Evolutionary conservation across 2,329 filamentous ascomycete species (phyloP), one percentile per base, ranked within the genome.

Genomic region (Lachnellula hyalina): DNA sequence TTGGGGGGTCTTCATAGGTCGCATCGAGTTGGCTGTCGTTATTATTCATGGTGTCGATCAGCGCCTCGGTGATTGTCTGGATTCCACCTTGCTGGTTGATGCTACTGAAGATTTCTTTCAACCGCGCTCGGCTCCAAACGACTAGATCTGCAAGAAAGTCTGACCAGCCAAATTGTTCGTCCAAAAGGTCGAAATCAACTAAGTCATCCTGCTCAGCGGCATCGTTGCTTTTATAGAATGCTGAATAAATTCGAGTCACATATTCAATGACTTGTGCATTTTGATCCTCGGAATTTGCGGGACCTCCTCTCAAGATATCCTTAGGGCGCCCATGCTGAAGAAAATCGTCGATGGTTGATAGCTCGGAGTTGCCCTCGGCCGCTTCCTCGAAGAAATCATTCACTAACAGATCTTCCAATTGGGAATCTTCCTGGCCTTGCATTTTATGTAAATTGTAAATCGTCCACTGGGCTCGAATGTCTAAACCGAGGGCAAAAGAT

Each of bases 401-500:
- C 2, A 63, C 57, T 4, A 82, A 54, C 12, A 73, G 9, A 65
- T 62, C 12, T 73, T 64, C 4, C 76, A 73, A 56, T 75, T 63
- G 7, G 47, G 73, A 76, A 8, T 59, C 61, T 2, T 61, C 56
- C 5, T 55, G 41, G 5, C 67, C 61, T 28, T 68, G 54, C 32
- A 68, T 59, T 7, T 64, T 65, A 41, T 71, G 65, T 4, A 80
- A 63, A 5, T 70, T 65, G n/a, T 71, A 58, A 41, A 83, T 76
- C n/a, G 76, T 69, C 11, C 74, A 70, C 58, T 84, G 81, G 2
- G 80, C 83, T 2, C 80, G 75, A 21, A 84, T 71, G 6, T 80
- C 76, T 6, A 84, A 65, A 1, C 73, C 77, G 21, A 83, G 59
- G 3, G 74, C 63, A 53, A 81, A 77, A 0, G 77, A 79, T 44